Percentiles rank a stretch among this genome's conserved stretches.
These are phyloP conservation scores for Candida sithepensis DNA, from an alignment of 805 yeast genomes.

Conservation along the genomic window DNA sequence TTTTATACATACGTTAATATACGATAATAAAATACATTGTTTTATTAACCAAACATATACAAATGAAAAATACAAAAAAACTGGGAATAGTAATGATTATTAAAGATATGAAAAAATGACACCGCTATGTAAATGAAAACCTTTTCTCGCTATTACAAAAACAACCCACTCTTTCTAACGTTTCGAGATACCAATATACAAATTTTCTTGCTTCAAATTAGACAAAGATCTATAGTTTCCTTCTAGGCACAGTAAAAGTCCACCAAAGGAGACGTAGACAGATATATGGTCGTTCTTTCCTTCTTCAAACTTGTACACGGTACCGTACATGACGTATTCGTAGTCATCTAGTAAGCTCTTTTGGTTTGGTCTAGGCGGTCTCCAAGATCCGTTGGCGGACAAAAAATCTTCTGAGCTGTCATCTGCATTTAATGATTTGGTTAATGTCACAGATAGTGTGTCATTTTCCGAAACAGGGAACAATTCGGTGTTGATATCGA, in stretches of 20 bases:
- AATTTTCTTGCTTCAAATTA: slow-evolving; percentile 87
- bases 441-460: slow-evolving; percentile 79
- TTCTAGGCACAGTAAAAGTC: slow-evolving; percentile 87
- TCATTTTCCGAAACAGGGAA: slow-evolving; percentile 80
- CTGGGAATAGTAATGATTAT: neutral
- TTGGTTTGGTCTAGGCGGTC: slow-evolving; percentile 81
- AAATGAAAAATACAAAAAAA: neutral
- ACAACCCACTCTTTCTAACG: slow-evolving; percentile 30
- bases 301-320: slow-evolving; percentile 95
- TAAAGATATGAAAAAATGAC: neutral
- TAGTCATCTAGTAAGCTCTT: slow-evolving; percentile 91
- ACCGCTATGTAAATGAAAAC: neutral
- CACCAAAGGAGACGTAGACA: slow-evolving; percentile 94
- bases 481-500: slow-evolving; percentile 88
- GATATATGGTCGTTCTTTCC: slow-evolving; percentile 64
- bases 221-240: slow-evolving; percentile 91
- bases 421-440: slow-evolving; percentile 64
- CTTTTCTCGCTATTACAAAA: neutral
- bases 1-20: neutral
- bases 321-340: slow-evolving; percentile 97
- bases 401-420: slow-evolving; percentile 43
- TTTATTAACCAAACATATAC: neutral
- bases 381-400: slow-evolving; percentile 61
- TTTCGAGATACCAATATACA: slow-evolving; percentile 79
- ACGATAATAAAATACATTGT: neutral